Evolutionary conservation across 1,284 basidiomycete species (phyloP).

Genomic region (Tilletia walkeri): DNA sequence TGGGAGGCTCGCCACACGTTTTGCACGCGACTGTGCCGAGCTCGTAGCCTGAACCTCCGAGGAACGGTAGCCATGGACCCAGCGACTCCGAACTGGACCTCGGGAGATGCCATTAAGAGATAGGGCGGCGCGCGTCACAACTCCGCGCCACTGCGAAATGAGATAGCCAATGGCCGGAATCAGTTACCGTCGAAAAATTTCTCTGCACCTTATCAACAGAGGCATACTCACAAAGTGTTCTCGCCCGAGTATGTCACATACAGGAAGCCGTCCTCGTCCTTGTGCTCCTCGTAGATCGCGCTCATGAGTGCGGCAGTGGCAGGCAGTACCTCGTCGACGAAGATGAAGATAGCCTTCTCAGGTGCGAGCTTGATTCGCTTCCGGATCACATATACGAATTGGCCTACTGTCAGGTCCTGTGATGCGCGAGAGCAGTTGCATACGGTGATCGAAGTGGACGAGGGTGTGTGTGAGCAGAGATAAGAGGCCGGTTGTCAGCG

Average conservation of each 20-base stretch:
- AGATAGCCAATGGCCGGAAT: background rate
- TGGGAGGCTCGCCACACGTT: too few relatives aligned
- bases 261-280: constrained; percentile 54
- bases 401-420: constrained; percentile 84
- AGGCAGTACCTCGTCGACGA: constrained; percentile 84
- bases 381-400: constrained; percentile 99
- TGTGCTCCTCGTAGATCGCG: constrained; percentile 97
- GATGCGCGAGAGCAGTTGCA: background rate
- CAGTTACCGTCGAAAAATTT: too few relatives aligned
- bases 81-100: too few relatives aligned
- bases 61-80: too few relatives aligned
- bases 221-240: constrained; percentile 18
- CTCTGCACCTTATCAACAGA: background rate
- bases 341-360: constrained; percentile 75
- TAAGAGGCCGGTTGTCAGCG: background rate
- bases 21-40: too few relatives aligned
- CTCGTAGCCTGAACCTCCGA: too few relatives aligned
- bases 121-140: background rate
- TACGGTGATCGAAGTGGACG: background rate
- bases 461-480: background rate
- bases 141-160: constrained; percentile 9
- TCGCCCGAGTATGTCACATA: constrained; percentile 32
- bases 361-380: constrained; percentile 99
- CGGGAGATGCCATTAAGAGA: too few relatives aligned
- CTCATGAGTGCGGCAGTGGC: constrained; percentile 98